Evolutionary conservation across 208 protist species (phyloP).

Genomic region (Acanthamoeba triangularis): DNA sequence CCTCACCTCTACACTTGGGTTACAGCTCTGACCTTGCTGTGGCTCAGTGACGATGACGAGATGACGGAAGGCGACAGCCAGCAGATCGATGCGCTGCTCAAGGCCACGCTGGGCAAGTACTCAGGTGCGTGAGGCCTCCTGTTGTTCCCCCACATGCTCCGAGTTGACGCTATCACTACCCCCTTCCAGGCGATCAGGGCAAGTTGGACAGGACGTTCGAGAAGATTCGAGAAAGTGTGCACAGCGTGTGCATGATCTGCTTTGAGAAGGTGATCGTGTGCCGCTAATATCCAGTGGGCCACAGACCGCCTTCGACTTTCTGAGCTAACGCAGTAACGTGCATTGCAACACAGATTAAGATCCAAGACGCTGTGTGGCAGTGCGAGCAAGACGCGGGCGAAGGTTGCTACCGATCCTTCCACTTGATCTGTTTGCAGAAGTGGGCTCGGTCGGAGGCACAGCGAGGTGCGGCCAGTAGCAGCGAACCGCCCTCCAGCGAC

Average conservation of each 20-base stretch:
- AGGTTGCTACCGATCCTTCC: slow-evolving; percentile 58
- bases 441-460: background rate
- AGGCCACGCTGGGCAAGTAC: slow-evolving; percentile 21
- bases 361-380: slow-evolving; percentile 8
- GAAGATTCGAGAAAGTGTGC: slow-evolving; percentile 28
- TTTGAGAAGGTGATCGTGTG: slow-evolving; percentile 31
- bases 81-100: slow-evolving; percentile 25
- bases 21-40: no score
- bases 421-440: slow-evolving; percentile 56
- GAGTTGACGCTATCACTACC: no score
- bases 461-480: background rate
- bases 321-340: no score
- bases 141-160: no score
- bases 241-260: slow-evolving; percentile 66
- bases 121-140: no score
- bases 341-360: no score
- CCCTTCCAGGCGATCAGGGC: slow-evolving; percentile 24
- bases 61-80: background rate
- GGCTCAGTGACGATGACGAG: background rate
- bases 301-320: no score
- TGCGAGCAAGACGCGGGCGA: slow-evolving; percentile 28
- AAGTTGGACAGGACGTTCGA: slow-evolving; percentile 20
- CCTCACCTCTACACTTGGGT: no score
- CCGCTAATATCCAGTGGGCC: no score
- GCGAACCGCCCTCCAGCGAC: background rate